Base-by-base conservation (phyloP, 805 yeast species). In the Cyberlindnera samutprakarnensis region DNA sequence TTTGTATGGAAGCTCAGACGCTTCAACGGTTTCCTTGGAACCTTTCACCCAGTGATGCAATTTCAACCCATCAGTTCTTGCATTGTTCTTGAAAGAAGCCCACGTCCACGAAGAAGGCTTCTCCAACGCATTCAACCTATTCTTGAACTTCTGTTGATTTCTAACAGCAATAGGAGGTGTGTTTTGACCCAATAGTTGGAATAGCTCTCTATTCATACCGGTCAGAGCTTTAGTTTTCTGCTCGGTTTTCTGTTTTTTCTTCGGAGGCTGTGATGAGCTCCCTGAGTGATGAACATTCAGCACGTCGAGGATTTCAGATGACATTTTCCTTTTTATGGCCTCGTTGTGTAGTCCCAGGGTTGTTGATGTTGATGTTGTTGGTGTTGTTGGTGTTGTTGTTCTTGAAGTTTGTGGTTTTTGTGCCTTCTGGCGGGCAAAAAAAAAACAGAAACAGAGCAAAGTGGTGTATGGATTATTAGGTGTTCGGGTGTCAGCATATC, bases 31-130 rank as follows among this genome's bases (percentile, higher is more conserved):
- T 33, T 51, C 57, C n/a, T 49, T 51, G 2, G 78, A 61, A 0
- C 92, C 95, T 38, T 83, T 76, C 2, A 78, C 88, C 97, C 98
- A 92, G 57, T 92, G 97, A 36, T 64, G 62, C 25, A 90, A 64
- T 25, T 59, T 62, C 17, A 78, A 53, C 1, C 55, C 74, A 28
- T 72, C 78, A 4, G 44, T 48, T 35, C 81, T 61, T 0, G 76
- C 66, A 5, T 59, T 58, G 40, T 75, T 75, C 27, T 61, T 66
- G 51, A 90, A 92, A 5, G 65, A 59, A 14, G 70, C 69, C 56
- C 74, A 64, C 1, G 73, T 68, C 99, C 99, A 92, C 1, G 95
- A 87, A 0, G 92, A 70, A 0, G 85, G 80, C 39, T 75, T 79
- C 14, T 70, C 66, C 26, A 61, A 61, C 44, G 74, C 64, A 36